phyloP scores from a whole-genome alignment of 192 early-diverging fungal species.

The Coemansia sp. region DNA sequence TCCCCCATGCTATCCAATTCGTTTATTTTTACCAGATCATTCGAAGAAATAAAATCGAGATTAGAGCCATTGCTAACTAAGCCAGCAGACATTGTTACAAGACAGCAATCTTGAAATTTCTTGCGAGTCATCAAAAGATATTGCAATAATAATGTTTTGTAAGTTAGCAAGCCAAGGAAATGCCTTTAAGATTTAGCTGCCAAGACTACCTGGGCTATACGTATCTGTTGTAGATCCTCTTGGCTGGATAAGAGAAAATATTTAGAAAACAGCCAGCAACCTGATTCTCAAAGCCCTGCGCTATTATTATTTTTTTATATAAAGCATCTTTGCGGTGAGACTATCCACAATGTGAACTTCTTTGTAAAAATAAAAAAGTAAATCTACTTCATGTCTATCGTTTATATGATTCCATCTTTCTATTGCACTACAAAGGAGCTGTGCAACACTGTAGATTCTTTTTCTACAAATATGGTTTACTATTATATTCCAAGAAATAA shows the following conservation, averaged over 20 bases:
- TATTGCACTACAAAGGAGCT: neutral
- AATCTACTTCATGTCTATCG: neutral
- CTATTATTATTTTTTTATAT: neutral
- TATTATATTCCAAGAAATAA: neutral
- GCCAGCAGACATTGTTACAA: too few relatives aligned
- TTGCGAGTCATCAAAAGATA: too few relatives aligned
- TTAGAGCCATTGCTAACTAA: too few relatives aligned
- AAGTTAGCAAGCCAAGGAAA: too few relatives aligned
- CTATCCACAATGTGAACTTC: neutral
- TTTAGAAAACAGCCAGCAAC: neutral
- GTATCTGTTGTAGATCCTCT: too few relatives aligned
- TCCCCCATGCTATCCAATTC: too few relatives aligned
- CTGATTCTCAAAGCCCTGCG: neutral
- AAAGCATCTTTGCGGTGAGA: neutral
- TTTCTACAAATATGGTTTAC: neutral
- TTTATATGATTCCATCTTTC: neutral
- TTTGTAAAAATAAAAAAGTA: neutral
- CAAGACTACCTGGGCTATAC: too few relatives aligned
- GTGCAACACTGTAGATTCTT: neutral
- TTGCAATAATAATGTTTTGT: too few relatives aligned
- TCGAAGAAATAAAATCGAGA: too few relatives aligned
- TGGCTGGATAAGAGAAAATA: neutral
- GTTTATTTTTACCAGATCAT: too few relatives aligned
- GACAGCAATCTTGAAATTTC: too few relatives aligned
- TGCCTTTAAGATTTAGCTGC: too few relatives aligned